Conservation (phyloP, 371 early-diverging fungal genomes). For the Mucor mucedo region DNA sequence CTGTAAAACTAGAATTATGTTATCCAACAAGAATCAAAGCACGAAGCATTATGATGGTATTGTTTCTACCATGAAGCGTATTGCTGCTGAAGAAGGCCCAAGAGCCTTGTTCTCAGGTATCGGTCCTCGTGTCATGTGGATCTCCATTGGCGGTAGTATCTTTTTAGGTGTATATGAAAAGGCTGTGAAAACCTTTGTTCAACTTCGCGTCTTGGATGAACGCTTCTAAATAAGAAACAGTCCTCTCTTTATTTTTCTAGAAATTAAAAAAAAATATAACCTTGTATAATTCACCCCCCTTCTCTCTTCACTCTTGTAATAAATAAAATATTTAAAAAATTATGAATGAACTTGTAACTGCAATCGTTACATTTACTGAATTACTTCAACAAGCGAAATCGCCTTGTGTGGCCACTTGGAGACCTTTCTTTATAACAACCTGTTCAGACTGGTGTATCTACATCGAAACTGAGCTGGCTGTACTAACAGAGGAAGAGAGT, state of each 20-base stretch:
- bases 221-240: constrained; percentile 10
- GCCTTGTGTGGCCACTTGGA: constrained; percentile 34
- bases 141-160: constrained; percentile 92
- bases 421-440: constrained; percentile 26
- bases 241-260: neutral
- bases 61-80: constrained; percentile 70
- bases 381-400: constrained; percentile 29
- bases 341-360: constrained; percentile 17
- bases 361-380: constrained; percentile 28
- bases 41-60: constrained; percentile 73
- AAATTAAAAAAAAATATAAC: neutral
- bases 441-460: constrained; percentile 38
- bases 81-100: constrained; percentile 82
- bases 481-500: constrained; percentile 11
- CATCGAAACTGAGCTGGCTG: constrained; percentile 41
- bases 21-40: constrained; percentile 51
- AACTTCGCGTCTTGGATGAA: constrained; percentile 45
- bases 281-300: constrained; percentile 4
- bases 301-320: constrained; percentile 6
- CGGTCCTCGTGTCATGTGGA: constrained; percentile 95
- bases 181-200: constrained; percentile 60
- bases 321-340: constrained; percentile 1
- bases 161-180: constrained; percentile 96
- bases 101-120: constrained; percentile 84
- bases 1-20: constrained; percentile 90